Evolutionary conservation across 352 stramenopile genomes (phyloP).

Genomic region (Phytophthora syringae): DNA sequence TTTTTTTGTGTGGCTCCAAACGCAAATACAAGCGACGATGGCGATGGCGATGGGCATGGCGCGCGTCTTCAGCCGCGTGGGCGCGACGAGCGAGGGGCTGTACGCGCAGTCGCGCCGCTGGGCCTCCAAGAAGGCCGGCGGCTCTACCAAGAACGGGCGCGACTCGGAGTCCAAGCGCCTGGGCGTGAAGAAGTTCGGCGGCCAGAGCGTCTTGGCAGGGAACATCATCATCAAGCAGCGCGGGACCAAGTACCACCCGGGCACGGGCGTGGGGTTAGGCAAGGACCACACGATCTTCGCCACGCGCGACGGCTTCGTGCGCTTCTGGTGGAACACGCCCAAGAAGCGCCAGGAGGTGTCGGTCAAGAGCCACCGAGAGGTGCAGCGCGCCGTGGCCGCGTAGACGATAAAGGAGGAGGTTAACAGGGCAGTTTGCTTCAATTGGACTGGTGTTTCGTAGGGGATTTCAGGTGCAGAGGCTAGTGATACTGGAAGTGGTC

Average conservation of each 20-base stretch:
- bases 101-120: conserved; percentile 65
- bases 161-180: conserved; percentile 97
- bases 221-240: conserved; percentile 99
- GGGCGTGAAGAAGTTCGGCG: conserved; percentile 97
- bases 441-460: no score
- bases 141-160: conserved; percentile 97
- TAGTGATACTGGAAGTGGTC: not conserved
- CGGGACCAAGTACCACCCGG: conserved; percentile 95
- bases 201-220: conserved; percentile 91
- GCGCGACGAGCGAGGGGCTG: conserved; percentile 45
- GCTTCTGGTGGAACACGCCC: conserved; percentile 91
- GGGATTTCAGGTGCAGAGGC: conserved; percentile 7
- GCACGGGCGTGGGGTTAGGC: conserved; percentile 94
- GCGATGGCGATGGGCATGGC: conserved; percentile 79
- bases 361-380: conserved; percentile 77
- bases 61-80: conserved; percentile 59
- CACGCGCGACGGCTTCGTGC: conserved; percentile 85
- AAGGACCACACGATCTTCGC: conserved; percentile 96
- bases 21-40: conserved; percentile 40
- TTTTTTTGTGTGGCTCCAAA: conserved; percentile 31
- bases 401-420: conserved; percentile 21
- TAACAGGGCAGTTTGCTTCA: conserved; percentile 26
- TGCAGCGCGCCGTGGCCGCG: conserved; percentile 44
- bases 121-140: conserved; percentile 97
- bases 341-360: conserved; percentile 89